These are phyloP conservation scores for Salix brachista DNA, from an alignment of 345 rosid genomes.

Conservation along the genomic window DNA sequence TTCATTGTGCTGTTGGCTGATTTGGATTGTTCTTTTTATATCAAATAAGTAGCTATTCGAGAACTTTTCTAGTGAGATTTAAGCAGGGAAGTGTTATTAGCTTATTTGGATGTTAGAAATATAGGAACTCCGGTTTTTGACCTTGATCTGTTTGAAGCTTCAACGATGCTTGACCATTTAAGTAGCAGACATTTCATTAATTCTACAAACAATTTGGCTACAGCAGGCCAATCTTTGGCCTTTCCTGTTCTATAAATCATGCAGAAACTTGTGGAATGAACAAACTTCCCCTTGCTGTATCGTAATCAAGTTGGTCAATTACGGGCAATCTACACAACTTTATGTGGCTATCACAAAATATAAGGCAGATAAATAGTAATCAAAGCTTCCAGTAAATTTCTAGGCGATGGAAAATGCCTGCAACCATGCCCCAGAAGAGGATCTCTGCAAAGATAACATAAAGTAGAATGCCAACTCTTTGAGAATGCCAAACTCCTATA, in stretches of 20 bases:
- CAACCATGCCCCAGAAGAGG: constrained; percentile 59
- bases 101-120: no score
- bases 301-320: not conserved
- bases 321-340: not conserved
- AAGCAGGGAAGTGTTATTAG: no score
- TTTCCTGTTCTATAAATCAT: not conserved
- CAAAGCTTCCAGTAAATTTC: constrained; percentile 77
- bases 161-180: not conserved
- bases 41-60: no score
- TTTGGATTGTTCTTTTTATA: no score
- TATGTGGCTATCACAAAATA: not conserved
- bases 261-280: not conserved
- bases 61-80: no score
- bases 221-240: not conserved
- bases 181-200: not conserved
- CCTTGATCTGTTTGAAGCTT: not conserved
- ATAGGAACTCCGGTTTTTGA: not conserved
- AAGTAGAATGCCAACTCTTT: constrained; percentile 52
- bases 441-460: constrained; percentile 77
- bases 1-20: no score
- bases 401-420: constrained; percentile 52
- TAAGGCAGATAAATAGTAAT: not conserved
- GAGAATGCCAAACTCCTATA: constrained; percentile 59
- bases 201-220: not conserved
- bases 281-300: not conserved